phyloP scores from a whole-genome alignment of 306 rosid species.

The Lathyrus sativus region DNA sequence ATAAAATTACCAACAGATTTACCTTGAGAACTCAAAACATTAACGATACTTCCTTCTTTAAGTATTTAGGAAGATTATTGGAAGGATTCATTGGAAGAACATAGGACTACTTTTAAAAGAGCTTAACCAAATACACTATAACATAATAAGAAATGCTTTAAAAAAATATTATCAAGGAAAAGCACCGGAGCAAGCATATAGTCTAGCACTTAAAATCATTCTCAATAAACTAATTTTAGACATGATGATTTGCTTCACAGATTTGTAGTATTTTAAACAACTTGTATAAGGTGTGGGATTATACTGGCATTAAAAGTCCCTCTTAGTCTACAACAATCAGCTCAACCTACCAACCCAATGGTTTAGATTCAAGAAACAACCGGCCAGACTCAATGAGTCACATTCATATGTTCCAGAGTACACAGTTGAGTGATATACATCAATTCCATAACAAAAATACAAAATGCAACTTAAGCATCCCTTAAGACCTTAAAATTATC shows the following conservation, averaged over 20 bases:
- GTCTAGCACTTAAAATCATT: background rate
- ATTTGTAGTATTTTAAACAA: slow-evolving; percentile 5
- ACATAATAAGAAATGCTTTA: background rate
- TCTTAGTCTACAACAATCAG: slow-evolving; percentile 27
- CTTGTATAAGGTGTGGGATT: slow-evolving; percentile 1
- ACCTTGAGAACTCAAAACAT: background rate
- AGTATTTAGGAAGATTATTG: slow-evolving; percentile 16
- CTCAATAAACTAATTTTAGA: background rate
- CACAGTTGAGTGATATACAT: slow-evolving; percentile 26
- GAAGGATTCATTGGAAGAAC: background rate
- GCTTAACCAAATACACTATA: background rate
- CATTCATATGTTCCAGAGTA: slow-evolving; percentile 23
- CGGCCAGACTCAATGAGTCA: slow-evolving; percentile 10
- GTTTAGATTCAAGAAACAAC: slow-evolving; percentile 30
- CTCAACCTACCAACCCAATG: slow-evolving; percentile 26
- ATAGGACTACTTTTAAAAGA: background rate
- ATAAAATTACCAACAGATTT: background rate
- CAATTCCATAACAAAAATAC: slow-evolving; percentile 17
- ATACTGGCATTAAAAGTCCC: slow-evolving; percentile 25
- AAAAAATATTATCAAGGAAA: slow-evolving; percentile 7
- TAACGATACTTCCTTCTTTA: background rate
- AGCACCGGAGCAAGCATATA: background rate
- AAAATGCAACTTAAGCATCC: slow-evolving; percentile 20
- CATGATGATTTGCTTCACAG: slow-evolving; percentile 18
- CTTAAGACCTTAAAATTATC: slow-evolving; percentile 26